Conservation (phyloP, 2,329 filamentous ascomycete genomes). For the Ophiostoma piceae region DNA sequence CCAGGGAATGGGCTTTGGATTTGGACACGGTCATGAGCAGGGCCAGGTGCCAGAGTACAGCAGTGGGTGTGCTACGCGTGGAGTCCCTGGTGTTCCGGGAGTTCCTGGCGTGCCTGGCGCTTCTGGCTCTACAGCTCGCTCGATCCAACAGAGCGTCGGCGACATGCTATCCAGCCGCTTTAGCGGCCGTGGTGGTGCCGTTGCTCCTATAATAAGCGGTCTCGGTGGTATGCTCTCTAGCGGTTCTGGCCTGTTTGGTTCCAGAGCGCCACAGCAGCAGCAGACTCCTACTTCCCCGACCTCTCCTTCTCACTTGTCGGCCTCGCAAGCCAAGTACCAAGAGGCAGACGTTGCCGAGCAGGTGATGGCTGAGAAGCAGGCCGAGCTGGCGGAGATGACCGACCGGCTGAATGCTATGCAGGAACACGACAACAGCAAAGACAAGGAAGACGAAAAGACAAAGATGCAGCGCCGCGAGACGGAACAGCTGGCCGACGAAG, state of each 20-base stretch:
- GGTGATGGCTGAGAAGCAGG: slow-evolving; percentile 32
- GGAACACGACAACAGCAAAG: slow-evolving; percentile 1
- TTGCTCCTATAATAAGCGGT: background rate
- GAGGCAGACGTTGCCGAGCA: slow-evolving; percentile 36
- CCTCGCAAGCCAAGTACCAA: slow-evolving; percentile 34
- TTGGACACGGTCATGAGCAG: background rate
- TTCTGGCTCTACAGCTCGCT: background rate
- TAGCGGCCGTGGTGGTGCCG: slow-evolving; percentile 2
- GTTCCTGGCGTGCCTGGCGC: slow-evolving; percentile 15
- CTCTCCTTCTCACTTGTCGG: background rate
- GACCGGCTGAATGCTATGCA: slow-evolving; percentile 16
- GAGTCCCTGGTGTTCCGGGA: slow-evolving; percentile 11
- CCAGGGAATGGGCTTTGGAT: slow-evolving; percentile 1
- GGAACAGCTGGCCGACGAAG: slow-evolving; percentile 34
- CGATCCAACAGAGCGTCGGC: background rate
- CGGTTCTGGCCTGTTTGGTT: background rate
- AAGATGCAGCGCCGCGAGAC: slow-evolving; percentile 29
- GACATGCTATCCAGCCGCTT: slow-evolving; percentile 6
- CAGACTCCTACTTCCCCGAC: background rate
- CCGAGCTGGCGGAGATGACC: slow-evolving; percentile 23
- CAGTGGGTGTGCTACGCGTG: background rate
- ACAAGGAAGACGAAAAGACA: slow-evolving; percentile 22
- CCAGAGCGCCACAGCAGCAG: background rate
- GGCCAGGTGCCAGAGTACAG: background rate
- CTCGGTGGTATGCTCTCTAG: background rate